Evolutionary conservation across 2,329 filamentous ascomycete species (phyloP), one percentile per base, ranked within the genome.

Genomic region (Lachnellula suecica): DNA sequence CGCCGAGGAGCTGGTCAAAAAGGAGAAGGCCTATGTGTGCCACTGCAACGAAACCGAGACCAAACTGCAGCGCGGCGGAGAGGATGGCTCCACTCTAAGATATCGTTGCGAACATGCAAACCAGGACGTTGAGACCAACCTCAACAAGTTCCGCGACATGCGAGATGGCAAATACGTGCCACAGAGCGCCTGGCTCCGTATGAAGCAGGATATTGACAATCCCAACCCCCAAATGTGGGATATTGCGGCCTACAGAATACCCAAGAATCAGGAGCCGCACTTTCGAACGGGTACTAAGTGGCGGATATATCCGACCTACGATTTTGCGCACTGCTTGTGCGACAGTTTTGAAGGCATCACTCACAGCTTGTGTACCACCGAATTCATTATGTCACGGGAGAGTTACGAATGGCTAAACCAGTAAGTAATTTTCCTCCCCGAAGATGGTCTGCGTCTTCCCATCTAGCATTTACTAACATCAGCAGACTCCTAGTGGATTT

Each of bases 181-280:
- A 1, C 83, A 84, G 62, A 84, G 89, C 67, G 91, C 89, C 1
- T 87, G 89, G 63, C 74, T 97, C 49, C 85, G 92, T 55, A 96
- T 96, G 91, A 95, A 95, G 76, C 89, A 94, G 77, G 83, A 89
- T 57, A 88, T 88, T 56, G 80, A 82, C 38, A 84, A 86, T 61
- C 84, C 86, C 22, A 96, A 96, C 69, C 91, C 91, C 2, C 89
- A 95, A 70, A 91, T 95, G 88, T 96, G 91, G 92, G 92, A 96
- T 75, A 74, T 95, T 48, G 88, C 89, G 1, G 92, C 91, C 8
- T 96, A 96, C 71, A 84, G 92, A 46, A 85, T 97, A 52, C 80
- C 89, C 55, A 81, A 85, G 63, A 84, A 88, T 46, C 72, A 81
- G 15, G 7, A 13, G 11, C n/a, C 25, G 54, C 90, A 94, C 66